Evolutionary conservation across 129 eudicot genomes (phyloP).

Genomic region (Centaurea solstitialis): DNA sequence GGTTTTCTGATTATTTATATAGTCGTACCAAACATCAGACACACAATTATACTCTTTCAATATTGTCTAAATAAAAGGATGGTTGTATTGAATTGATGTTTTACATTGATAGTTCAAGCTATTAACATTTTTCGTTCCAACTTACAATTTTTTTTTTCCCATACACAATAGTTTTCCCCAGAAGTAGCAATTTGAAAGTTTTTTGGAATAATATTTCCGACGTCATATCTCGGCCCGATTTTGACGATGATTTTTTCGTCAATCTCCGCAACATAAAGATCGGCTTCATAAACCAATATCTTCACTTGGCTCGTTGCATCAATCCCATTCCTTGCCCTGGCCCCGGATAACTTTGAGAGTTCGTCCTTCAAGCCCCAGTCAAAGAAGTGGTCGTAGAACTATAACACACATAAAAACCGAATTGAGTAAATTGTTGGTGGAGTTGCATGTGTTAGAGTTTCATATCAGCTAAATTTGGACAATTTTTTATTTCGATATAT

Average conservation of each 20-base stretch:
- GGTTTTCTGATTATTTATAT: neutral
- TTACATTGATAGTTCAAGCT: too few species aligned
- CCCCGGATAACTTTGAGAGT: slow-evolving; percentile 39
- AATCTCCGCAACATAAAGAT: slow-evolving; percentile 64
- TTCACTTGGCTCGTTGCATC: slow-evolving; percentile 52
- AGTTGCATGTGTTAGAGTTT: neutral
- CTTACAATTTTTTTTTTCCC: too few species aligned
- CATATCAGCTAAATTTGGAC: neutral
- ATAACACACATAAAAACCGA: neutral
- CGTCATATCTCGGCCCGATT: slow-evolving; percentile 56
- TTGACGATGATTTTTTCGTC: slow-evolving; percentile 54
- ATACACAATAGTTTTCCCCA: slow-evolving; percentile 55
- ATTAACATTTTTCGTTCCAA: too few species aligned
- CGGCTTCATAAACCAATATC: slow-evolving; percentile 69
- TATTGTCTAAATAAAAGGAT: neutral
- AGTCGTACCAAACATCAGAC: neutral
- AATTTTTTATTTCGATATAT: neutral
- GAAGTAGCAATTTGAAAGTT: slow-evolving; percentile 54
- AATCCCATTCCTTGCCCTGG: slow-evolving; percentile 53
- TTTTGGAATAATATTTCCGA: slow-evolving; percentile 57
- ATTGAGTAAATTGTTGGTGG: neutral
- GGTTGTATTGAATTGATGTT: too few species aligned
- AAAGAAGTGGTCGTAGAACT: slow-evolving; percentile 78
- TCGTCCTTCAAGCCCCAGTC: slow-evolving; percentile 72
- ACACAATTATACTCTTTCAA: neutral